Base-by-base conservation (phyloP, 83 land plant species). In the Isoetes engelmannii region DNA sequence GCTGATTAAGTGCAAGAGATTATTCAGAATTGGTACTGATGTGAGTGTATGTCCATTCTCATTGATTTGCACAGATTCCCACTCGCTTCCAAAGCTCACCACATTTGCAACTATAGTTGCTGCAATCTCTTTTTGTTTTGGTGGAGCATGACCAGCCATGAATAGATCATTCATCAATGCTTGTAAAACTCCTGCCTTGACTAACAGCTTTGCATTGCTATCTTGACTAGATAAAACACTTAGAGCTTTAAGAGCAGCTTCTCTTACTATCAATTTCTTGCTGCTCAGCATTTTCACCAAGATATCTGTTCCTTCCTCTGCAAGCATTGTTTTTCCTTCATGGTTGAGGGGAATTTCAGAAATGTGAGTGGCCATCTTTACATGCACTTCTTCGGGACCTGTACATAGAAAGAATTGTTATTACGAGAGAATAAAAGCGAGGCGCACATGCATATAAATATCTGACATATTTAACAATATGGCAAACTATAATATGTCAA, bases 181-280 rank as follows among this genome's bases (percentile, higher is more conserved):
- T 5, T 66, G 84, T 7, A 83, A 54, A 28, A 83, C 58, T 19
- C 91, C 91, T 0, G 88, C 79, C 63, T 87, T 79, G 20, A 75
- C 73, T 5, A 87, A 69, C 47, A 73, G 45, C 12, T 72, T 79
- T 4, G 72, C 75, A 63, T 70, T 83, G 18, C 79, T 69, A 21
- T 92, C 95, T 67, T 67, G 81, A 15, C 86, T 83, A 17, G 99
- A 92, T 41, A 96, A 79, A 75, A 85, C 88, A 46, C 89, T 79
- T 45, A 92, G 67, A 28, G 96, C 94, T 74, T 89, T 91, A 48
- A 96, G 72, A 18, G 92, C 84, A 67, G 89, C 83, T 63, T 85
- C 97, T 48, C 97, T 81, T 20, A 86, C 82, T 61, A 73, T 74
- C 62, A 78, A 64, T 28, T 73, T 79, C 7, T 75, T 75, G 49